A percentile compares a stretch with the other conserved stretches of the same genome.
phyloP scores from a whole-genome alignment of 331 rosid genomes.

The Malus hybrid region DNA sequence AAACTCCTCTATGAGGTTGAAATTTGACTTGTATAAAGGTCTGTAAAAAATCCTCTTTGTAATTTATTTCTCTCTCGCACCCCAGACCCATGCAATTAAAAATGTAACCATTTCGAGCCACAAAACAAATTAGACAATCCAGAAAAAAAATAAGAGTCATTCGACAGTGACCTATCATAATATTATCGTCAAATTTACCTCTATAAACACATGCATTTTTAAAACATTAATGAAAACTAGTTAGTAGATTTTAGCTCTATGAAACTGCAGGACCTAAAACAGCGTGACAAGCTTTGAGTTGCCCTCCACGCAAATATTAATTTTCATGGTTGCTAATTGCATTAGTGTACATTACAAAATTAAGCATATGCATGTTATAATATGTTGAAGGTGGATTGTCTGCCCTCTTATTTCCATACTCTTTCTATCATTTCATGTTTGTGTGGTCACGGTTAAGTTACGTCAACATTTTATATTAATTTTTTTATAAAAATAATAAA shows the following conservation, averaged over 20 bases:
- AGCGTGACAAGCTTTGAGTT: background rate
- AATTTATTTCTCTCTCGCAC: background rate
- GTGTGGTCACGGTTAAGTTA: too few species aligned
- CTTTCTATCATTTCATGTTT: too few species aligned
- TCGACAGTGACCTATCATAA: background rate
- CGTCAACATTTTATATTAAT: too few species aligned
- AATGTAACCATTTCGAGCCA: background rate
- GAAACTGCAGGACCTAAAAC: background rate
- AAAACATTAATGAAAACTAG: background rate
- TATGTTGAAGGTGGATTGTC: background rate
- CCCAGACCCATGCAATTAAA: background rate
- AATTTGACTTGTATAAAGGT: too few species aligned
- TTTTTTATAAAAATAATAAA: too few species aligned
- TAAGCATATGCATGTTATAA: background rate
- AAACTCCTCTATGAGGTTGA: background rate
- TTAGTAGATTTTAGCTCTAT: background rate
- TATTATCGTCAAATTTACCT: too few species aligned
- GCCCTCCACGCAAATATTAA: background rate
- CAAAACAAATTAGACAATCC: background rate
- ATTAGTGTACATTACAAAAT: background rate
- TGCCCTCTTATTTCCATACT: too few species aligned
- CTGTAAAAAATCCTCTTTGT: background rate
- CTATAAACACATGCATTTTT: background rate
- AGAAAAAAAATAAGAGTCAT: background rate
- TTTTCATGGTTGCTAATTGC: background rate